Evolutionary conservation across 257 asterid genomes (phyloP).

Genomic region (Jaltomata sinuosa): DNA sequence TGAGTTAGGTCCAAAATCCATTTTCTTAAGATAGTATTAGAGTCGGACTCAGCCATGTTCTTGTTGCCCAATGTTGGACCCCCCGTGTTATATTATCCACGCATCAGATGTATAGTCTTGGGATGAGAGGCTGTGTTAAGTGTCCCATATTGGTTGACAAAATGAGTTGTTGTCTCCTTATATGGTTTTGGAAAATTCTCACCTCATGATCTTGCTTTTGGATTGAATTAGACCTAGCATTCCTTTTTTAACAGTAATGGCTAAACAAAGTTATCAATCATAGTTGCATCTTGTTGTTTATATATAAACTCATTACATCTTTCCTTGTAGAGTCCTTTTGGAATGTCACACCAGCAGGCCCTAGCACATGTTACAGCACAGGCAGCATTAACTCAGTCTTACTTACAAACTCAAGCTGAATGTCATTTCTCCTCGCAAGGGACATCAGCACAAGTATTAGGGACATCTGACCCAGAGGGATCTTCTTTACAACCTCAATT

Average conservation of each 20-base stretch:
- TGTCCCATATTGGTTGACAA: background rate
- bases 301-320: background rate
- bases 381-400: slow-evolving; percentile 73
- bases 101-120: background rate
- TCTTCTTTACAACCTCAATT: slow-evolving; percentile 14
- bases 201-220: background rate
- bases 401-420: slow-evolving; percentile 47
- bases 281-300: background rate
- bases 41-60: background rate
- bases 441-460: slow-evolving; percentile 3
- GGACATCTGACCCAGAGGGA: background rate
- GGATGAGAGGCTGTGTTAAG: background rate
- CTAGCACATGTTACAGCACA: slow-evolving; percentile 97
- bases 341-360: slow-evolving; percentile 98
- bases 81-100: background rate
- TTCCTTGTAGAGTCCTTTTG: slow-evolving; percentile 81
- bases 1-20: background rate
- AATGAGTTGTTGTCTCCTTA: background rate
- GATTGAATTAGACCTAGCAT: background rate
- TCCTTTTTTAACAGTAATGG: background rate
- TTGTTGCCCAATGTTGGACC: background rate
- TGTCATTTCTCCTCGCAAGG: slow-evolving; percentile 23
- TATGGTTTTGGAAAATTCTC: background rate
- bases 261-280: background rate
- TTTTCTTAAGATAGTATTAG: background rate